Conservation (phyloP, 805 yeast species). For the Ogataea parapolymorpha region DNA sequence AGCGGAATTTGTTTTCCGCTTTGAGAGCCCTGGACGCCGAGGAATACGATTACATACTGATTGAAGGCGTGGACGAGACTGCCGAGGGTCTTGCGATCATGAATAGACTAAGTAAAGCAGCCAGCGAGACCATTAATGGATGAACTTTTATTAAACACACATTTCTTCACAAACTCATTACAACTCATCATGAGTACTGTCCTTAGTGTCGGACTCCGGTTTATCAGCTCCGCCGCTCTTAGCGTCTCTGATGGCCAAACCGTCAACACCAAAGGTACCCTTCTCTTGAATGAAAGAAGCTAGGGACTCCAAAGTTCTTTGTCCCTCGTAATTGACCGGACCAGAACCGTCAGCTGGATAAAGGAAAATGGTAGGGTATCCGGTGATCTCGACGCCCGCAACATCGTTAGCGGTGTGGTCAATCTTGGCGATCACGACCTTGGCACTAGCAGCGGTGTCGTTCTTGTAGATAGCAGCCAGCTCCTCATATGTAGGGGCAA, state of each 20-base stretch:
- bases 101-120: conserved; percentile 88
- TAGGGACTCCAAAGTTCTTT: conserved; percentile 71
- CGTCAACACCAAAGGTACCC: conserved; percentile 65
- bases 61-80: conserved; percentile 74
- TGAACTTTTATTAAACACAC: neutral
- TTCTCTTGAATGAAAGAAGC: conserved; percentile 66
- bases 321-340: conserved; percentile 64
- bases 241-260: conserved; percentile 31
- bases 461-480: conserved; percentile 65
- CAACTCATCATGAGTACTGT: conserved; percentile 39
- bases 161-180: conserved; percentile 5
- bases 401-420: conserved; percentile 92
- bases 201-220: conserved; percentile 67
- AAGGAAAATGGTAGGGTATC: conserved; percentile 89
- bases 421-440: conserved; percentile 76
- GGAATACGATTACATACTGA: conserved; percentile 68
- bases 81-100: conserved; percentile 91
- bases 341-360: conserved; percentile 79
- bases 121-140: conserved; percentile 40
- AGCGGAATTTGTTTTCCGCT: conserved; percentile 67
- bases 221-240: conserved; percentile 51
- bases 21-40: conserved; percentile 74
- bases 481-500: conserved; percentile 86
- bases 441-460: conserved; percentile 44
- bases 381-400: conserved; percentile 65